Percentiles rank a stretch among this genome's conserved stretches.
These are phyloP conservation scores for Fomitopsis pinicola DNA, from an alignment of 1,284 basidiomycete species.

Conservation along the genomic window DNA sequence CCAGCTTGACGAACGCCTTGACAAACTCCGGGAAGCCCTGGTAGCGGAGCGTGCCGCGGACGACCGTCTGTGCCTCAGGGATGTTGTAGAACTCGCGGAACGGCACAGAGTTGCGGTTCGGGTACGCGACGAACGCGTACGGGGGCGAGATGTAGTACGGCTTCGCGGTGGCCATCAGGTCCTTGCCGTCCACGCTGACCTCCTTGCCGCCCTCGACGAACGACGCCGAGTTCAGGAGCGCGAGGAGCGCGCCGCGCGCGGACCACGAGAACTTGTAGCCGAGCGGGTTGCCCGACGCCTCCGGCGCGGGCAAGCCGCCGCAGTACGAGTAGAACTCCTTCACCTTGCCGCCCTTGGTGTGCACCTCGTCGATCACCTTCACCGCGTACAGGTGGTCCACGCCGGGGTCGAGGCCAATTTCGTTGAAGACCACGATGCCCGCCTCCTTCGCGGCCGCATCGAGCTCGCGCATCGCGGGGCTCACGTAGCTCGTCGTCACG, in stretches of 20 bases:
- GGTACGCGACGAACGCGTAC: conserved; percentile 96
- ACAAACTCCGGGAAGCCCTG: conserved; percentile 99
- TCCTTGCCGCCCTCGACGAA: conserved; percentile 68
- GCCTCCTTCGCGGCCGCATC: conserved; percentile 83
- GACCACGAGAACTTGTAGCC: conserved; percentile 99
- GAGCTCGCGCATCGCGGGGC: conserved; percentile 86
- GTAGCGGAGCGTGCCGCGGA: conserved; percentile 94
- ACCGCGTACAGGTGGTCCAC: conserved; percentile 95
- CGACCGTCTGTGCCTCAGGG: conserved; percentile 89
- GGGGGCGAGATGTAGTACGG: conserved; percentile 96
- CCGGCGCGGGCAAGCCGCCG: conserved; percentile 91
- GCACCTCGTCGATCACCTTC: conserved; percentile 95
- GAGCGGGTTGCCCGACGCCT: conserved; percentile 90
- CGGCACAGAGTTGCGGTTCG: conserved; percentile 92
- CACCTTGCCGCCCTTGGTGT: conserved; percentile 91
- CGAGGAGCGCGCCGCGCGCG: conserved; percentile 92
- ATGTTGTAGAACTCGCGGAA: conserved; percentile 89
- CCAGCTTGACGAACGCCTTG: conserved; percentile 82
- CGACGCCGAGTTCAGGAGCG: conserved; percentile 90
- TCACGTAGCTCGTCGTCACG: conserved; percentile 95
- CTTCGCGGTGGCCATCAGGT: conserved; percentile 86
- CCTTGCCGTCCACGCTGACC: conserved; percentile 60
- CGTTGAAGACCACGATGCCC: conserved; percentile 95
- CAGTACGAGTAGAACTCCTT: conserved; percentile 97
- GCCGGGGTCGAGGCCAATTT: conserved; percentile 96